Evolutionary conservation across 371 early-diverging fungal species (phyloP).

Genomic region (Funneliformis caledonium): DNA sequence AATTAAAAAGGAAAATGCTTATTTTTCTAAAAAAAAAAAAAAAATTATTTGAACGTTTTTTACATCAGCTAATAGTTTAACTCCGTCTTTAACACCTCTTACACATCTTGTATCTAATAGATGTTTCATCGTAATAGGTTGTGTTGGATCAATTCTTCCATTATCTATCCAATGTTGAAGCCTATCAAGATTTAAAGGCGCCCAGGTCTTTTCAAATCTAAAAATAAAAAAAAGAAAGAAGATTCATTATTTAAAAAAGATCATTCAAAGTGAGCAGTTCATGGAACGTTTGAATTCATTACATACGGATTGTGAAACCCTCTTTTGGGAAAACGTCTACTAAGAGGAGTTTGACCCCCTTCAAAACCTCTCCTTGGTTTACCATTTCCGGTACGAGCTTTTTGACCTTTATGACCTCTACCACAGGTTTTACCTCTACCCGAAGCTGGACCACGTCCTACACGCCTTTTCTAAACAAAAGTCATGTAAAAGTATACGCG

Average conservation of each 20-base stretch:
- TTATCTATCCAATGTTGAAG: conserved; percentile 91
- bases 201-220: conserved; percentile 70
- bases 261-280: not conserved
- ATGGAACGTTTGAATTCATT: not conserved
- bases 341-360: conserved; percentile 93
- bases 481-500: not conserved
- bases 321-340: conserved; percentile 86
- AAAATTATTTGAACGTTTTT: not conserved
- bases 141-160: conserved; percentile 82
- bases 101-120: conserved; percentile 78
- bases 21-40: not conserved
- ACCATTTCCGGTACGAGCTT: conserved; percentile 80
- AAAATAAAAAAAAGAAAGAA: conserved; percentile 18
- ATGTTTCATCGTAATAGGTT: conserved; percentile 85
- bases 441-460: conserved; percentile 87
- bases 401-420: conserved; percentile 93
- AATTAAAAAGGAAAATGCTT: not conserved
- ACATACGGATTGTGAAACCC: conserved; percentile 82
- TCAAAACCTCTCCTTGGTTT: conserved; percentile 87
- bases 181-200: conserved; percentile 83
- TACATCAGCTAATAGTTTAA: conserved; percentile 83
- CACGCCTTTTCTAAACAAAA: conserved; percentile 60
- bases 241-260: not conserved
- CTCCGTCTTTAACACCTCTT: conserved; percentile 80
- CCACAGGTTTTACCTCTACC: conserved; percentile 92